phyloP scores from a whole-genome alignment of 2,329 filamentous ascomycete genomes.

The Aspergillus nomiae region DNA sequence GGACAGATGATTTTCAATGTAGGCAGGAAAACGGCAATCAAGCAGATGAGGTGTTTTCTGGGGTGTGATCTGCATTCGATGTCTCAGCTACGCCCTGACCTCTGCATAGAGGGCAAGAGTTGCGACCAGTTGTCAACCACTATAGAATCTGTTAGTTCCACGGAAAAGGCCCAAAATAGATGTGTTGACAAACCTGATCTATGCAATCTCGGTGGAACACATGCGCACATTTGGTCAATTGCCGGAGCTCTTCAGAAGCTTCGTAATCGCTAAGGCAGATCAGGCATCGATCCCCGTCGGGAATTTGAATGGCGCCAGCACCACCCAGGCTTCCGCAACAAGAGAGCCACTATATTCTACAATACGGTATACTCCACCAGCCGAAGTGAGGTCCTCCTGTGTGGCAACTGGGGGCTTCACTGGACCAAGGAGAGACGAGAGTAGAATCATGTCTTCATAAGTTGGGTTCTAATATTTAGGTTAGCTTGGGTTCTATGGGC shows the following conservation, averaged over 20 bases:
- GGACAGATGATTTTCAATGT: slow-evolving; percentile 10
- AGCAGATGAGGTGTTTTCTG: slow-evolving; percentile 17
- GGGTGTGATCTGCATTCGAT: slow-evolving; percentile 19
- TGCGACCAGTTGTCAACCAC: slow-evolving; percentile 64
- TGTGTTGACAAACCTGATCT: slow-evolving; percentile 59
- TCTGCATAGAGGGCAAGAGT: slow-evolving; percentile 42
- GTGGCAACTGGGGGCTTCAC: slow-evolving; percentile 69
- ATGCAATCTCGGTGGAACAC: slow-evolving; percentile 70
- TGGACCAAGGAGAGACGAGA: slow-evolving; percentile 67
- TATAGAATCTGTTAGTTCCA: slow-evolving; percentile 40
- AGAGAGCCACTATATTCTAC: slow-evolving; percentile 45
- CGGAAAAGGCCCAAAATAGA: not conserved
- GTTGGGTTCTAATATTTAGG: slow-evolving; percentile 55
- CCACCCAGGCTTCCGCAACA: slow-evolving; percentile 51
- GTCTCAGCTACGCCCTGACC: slow-evolving; percentile 46
- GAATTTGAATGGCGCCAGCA: slow-evolving; percentile 35
- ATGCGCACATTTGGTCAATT: slow-evolving; percentile 65
- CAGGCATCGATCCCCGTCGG: slow-evolving; percentile 60
- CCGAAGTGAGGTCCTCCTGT: slow-evolving; percentile 63
- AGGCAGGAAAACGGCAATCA: slow-evolving; percentile 11
- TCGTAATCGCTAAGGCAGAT: slow-evolving; percentile 70
- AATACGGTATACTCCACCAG: slow-evolving; percentile 63
- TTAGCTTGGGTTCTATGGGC: slow-evolving; percentile 12
- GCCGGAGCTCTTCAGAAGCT: slow-evolving; percentile 60
- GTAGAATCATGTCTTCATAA: slow-evolving; percentile 71